Conservation (phyloP, 1,284 basidiomycete species). For the Fomes fomentarius region DNA sequence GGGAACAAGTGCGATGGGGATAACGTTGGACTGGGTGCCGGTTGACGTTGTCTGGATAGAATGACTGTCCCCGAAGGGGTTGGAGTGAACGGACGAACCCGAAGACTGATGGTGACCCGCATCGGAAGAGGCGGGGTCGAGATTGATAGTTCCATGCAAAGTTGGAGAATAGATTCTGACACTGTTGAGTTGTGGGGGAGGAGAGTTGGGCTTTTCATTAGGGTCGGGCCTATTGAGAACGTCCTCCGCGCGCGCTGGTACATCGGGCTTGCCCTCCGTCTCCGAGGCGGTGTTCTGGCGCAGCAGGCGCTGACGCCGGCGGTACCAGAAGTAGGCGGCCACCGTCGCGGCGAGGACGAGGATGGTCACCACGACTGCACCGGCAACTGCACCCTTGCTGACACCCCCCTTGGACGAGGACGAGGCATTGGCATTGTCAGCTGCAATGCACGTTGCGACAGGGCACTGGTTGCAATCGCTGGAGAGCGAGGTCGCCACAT, state of each 20-base stretch:
- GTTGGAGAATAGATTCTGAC: slow-evolving; percentile 51
- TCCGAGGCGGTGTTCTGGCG: slow-evolving; percentile 32
- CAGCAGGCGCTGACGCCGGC: slow-evolving; percentile 45
- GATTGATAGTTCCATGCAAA: slow-evolving; percentile 56
- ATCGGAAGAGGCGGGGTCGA: slow-evolving; percentile 50
- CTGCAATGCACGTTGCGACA: slow-evolving; percentile 49
- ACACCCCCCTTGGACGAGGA: slow-evolving; percentile 42
- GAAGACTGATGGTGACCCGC: slow-evolving; percentile 30
- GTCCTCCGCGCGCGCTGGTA: slow-evolving; percentile 71
- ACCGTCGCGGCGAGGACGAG: slow-evolving; percentile 58
- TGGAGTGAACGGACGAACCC: slow-evolving; percentile 44
- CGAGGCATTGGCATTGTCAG: slow-evolving; percentile 21
- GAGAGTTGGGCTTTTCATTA: slow-evolving; percentile 57
- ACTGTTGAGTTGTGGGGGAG: slow-evolving; percentile 36
- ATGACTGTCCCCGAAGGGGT: slow-evolving; percentile 77
- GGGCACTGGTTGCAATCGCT: slow-evolving; percentile 64
- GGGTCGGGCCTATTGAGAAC: slow-evolving; percentile 81
- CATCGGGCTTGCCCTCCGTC: slow-evolving; percentile 55
- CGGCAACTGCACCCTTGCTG: slow-evolving; percentile 73
- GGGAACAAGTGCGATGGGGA: slow-evolving; percentile 80
- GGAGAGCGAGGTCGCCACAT: slow-evolving; percentile 15
- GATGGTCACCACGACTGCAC: slow-evolving; percentile 66
- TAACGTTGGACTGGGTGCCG: slow-evolving; percentile 79
- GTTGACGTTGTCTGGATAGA: slow-evolving; percentile 77
- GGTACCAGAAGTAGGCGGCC: slow-evolving; percentile 63